Evolutionary conservation across 306 rosid genomes (phyloP), one percentile per base, ranked within the genome.

Genomic region (Cicer bijugum): DNA sequence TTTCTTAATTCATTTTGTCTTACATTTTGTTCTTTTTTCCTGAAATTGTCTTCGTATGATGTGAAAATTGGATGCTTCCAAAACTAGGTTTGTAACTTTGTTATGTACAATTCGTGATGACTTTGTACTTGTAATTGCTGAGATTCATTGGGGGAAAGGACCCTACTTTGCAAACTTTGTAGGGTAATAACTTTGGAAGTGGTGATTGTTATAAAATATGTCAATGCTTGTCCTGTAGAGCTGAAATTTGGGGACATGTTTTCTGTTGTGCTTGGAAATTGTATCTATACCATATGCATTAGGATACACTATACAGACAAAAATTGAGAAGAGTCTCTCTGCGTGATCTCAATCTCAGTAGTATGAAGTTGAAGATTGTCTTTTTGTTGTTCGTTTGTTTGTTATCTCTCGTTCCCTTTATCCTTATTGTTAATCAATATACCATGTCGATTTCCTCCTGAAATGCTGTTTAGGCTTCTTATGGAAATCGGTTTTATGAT

Each of bases 201-300:
- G 55, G 12, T 4, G 56, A 2, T 42, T 14, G 57, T 74, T 19
- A 58, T 69, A 19, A 35, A 63, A 55, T 67, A 17, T 72, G 77
- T 46, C 82, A 58, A 45, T 73, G 71, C 47, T 67, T 82, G 57
- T 60, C 50, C 19, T 47, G 28, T 42, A 8, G 55, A 70, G 64
- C 46, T 73, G 51, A 62, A 68, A 46, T 17, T 68, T 73, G 6
- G 28, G 78, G 38, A 12, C 37, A 46, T 56, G 74, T 68, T 47
- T 71, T 51, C 71, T 59, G 12, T 77, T 77, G 55, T 67, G 60
- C 37, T 55, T 67, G 69, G 68, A 55, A 75, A 67, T 79, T 44
- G 67, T 23, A 52, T 66, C 38, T 51, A 14, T 51, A 33, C 52
- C 8, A 2, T 6, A 12, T 53, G 37, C 28, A 69, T 59, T 4